Base-by-base conservation (phyloP, 2,329 filamentous ascomycete species). In the Fusarium anthophilum region DNA sequence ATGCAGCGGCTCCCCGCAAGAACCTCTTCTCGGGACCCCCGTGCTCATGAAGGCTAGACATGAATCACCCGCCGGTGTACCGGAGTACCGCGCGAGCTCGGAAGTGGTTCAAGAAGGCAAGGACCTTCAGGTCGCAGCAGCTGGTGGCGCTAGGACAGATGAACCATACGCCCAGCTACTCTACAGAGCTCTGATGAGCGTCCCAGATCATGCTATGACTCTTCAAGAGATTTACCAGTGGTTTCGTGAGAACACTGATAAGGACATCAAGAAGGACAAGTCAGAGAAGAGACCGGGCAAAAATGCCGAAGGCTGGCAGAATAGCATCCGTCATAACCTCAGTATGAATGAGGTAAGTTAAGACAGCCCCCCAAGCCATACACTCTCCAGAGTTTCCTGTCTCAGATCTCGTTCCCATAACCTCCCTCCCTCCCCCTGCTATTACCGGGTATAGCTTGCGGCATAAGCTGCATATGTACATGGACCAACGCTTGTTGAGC, bases 271-370 rank as follows among this genome's bases (percentile, higher is more conserved):
- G 57, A 71, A 61, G 79, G 90, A 90, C 9, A 90, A 58, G 20
- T 37, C 59, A 41, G 71, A 58, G 13, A 74, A 71, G 56, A 72
- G 72, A 12, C 69, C 55, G 18, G 70, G 70, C 45, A 73, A 73
- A 32, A 73, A 73, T 41, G 70, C 70, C 59, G 92, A 91, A 76
- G 96, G 95, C 15, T 98, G 96, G 96, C 93, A 96, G 83, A 98
- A 98, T 82, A 97, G 94, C 80, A 97, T 98, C 74, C 90, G 96
- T 5, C 96, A 98, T 82, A 98, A 98, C 77, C 86, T 98, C 13
- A 98, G 94, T 54, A 98, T 98, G 95, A 98, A 98, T 78, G 88
- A 89, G 69, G 96, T 98, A 90, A 83, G 84, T 79, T 39, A 24
- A 53, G 43, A 35, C 14, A 44, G 26, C 28, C 17, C 20, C 35